phyloP scores from a whole-genome alignment of 2,329 filamentous ascomycete species.

The Clarireedia homoeocarpa region DNA sequence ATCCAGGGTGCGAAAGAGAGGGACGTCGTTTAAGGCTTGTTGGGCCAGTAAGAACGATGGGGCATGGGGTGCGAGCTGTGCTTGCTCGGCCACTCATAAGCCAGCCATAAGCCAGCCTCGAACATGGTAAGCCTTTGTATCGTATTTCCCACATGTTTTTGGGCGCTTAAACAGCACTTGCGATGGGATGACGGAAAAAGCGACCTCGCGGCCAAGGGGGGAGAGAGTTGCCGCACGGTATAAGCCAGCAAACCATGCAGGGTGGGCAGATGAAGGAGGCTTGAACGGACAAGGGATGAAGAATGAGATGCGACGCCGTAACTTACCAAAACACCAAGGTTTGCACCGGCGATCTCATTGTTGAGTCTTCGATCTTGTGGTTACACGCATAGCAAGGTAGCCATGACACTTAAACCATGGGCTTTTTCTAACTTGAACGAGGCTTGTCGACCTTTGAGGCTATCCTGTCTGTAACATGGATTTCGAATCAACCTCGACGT shows the following conservation, averaged over 20 bases:
- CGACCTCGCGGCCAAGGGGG: not conserved
- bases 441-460: not conserved
- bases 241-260: not conserved
- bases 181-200: not conserved
- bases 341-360: not conserved
- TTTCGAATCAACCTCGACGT: not conserved
- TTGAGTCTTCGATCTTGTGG: not conserved
- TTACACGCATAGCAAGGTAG: not conserved
- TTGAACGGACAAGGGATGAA: not conserved
- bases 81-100: slow-evolving; percentile 4
- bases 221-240: not conserved
- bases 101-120: not conserved
- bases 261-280: not conserved
- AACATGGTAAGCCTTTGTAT: not conserved
- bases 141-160: not conserved
- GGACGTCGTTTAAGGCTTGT: slow-evolving; percentile 5
- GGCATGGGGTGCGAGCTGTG: not conserved
- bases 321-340: no score
- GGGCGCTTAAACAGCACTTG: slow-evolving; percentile 4
- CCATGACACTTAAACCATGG: not conserved
- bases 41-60: not conserved
- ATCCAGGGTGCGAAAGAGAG: not conserved
- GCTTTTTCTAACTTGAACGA: not conserved
- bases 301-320: not conserved
- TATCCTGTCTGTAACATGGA: not conserved